A percentile compares a stretch with the other conserved stretches of the same genome.
phyloP scores from a whole-genome alignment of 2,329 filamentous ascomycete genomes.

The Penicillium sp. region DNA sequence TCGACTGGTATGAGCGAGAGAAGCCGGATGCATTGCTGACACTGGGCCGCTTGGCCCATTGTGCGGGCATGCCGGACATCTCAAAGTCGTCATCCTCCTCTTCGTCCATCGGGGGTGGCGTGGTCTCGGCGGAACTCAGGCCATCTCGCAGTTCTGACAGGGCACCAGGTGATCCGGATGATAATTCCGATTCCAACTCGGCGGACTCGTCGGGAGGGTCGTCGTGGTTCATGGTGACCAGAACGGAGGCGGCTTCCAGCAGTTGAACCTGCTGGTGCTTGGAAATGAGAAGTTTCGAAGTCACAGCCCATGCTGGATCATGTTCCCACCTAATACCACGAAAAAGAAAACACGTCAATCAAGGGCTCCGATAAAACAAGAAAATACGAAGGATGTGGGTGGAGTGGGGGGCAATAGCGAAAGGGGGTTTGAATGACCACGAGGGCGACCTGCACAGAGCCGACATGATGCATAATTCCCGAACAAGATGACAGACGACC shows the following conservation, averaged over 20 bases:
- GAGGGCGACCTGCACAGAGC: slow-evolving; percentile 42
- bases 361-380: slow-evolving; percentile 22
- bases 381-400: slow-evolving; percentile 17
- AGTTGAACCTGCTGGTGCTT: slow-evolving; percentile 99
- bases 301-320: slow-evolving; percentile 95
- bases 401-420: slow-evolving; percentile 28
- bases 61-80: slow-evolving; percentile 54
- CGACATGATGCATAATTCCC: slow-evolving; percentile 42
- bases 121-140: slow-evolving; percentile 86
- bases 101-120: slow-evolving; percentile 79
- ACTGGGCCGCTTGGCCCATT: slow-evolving; percentile 59
- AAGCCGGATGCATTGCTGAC: slow-evolving; percentile 49
- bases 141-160: slow-evolving; percentile 75
- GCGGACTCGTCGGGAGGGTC: slow-evolving; percentile 65
- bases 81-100: slow-evolving; percentile 45
- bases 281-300: slow-evolving; percentile 95
- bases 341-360: slow-evolving; percentile 44
- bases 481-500: slow-evolving; percentile 38
- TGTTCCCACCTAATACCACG: slow-evolving; percentile 84
- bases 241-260: slow-evolving; percentile 92
- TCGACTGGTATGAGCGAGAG: slow-evolving; percentile 81
- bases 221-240: slow-evolving; percentile 82
- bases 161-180: slow-evolving; percentile 77
- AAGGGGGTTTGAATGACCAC: slow-evolving; percentile 35
- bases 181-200: slow-evolving; percentile 73